Evolutionary conservation across 768 basidiomycete species (phyloP).

Genomic region (Phylloporus arenicola): DNA sequence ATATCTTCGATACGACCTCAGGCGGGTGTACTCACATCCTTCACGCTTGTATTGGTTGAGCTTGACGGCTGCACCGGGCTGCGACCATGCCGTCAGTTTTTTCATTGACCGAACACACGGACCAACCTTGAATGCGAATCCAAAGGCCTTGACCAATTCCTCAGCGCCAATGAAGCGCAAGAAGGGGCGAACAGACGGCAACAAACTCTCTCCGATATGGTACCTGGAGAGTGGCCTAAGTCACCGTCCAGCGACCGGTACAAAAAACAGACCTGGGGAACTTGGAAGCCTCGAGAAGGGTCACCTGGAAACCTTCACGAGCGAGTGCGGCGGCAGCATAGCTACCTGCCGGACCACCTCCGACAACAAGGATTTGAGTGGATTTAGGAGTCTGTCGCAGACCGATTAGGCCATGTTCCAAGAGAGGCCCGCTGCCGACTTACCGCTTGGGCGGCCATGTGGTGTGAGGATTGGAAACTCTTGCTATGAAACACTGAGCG

Average conservation of each 20-base stretch:
- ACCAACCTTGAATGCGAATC: not conserved
- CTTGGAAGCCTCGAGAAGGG: not conserved
- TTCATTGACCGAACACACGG: not conserved
- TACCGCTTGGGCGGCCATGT: not conserved
- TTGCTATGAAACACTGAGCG: not conserved
- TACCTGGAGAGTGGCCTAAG: not conserved
- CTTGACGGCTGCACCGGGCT: constrained; percentile 4
- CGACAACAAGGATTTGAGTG: constrained; percentile 1
- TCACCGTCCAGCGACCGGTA: not conserved
- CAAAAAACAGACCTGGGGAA: not conserved
- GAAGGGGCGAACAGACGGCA: not conserved
- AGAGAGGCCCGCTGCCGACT: not conserved
- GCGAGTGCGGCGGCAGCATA: constrained; percentile 2
- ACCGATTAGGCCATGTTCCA: not conserved
- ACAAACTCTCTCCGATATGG: constrained; percentile 1
- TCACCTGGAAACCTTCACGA: not conserved
- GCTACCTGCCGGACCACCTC: constrained; percentile 1
- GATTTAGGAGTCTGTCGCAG: not conserved
- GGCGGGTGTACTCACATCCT: constrained; percentile 33
- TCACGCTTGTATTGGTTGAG: constrained; percentile 4
- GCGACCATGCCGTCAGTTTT: not conserved
- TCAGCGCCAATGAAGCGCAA: not conserved
- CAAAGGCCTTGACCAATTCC: not conserved
- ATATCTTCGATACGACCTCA: not conserved
- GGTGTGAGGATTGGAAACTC: not conserved